Conservation (phyloP, 2,329 filamentous ascomycete species). For the Esteya vermicola region DNA sequence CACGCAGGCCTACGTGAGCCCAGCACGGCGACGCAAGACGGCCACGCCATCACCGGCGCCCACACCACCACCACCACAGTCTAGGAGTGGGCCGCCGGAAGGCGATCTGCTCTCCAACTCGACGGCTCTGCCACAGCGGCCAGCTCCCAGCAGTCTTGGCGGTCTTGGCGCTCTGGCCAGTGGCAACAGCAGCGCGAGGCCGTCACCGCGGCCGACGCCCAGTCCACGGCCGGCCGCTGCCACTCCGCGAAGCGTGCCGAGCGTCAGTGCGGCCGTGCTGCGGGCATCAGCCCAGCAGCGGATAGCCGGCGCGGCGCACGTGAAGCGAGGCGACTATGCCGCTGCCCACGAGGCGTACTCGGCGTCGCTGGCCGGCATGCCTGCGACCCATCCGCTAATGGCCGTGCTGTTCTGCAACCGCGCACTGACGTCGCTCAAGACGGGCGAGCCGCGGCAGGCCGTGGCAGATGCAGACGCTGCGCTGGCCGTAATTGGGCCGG, state of each 20-base stretch:
- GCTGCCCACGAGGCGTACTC: constrained; percentile 75
- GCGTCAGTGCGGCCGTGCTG: constrained; percentile 53
- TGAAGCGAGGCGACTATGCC: constrained; percentile 87
- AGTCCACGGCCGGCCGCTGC: no score
- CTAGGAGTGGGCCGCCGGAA: constrained; percentile 17
- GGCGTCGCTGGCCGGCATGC: constrained; percentile 59
- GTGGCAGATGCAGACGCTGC: constrained; percentile 74
- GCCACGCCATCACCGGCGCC: background rate
- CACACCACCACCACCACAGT: constrained; percentile 28
- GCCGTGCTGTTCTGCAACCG: constrained; percentile 89
- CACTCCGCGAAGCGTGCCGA: constrained; percentile 34
- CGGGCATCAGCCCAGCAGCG: constrained; percentile 67
- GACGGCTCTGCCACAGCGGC: constrained; percentile 20
- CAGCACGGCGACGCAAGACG: constrained; percentile 62
- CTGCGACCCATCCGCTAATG: constrained; percentile 63
- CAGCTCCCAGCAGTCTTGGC: background rate
- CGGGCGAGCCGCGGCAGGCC: constrained; percentile 78
- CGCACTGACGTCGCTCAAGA: constrained; percentile 79
- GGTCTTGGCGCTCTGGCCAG: background rate
- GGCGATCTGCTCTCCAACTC: constrained; percentile 51
- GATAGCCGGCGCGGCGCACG: constrained; percentile 69
- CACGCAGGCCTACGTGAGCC: constrained; percentile 75
- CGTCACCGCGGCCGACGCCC: constrained; percentile 4
- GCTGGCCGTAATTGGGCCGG: constrained; percentile 63
- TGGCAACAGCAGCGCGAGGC: constrained; percentile 11